Conservation (phyloP, 1,284 basidiomycete species). For the Ganoderma leucocontextum region DNA sequence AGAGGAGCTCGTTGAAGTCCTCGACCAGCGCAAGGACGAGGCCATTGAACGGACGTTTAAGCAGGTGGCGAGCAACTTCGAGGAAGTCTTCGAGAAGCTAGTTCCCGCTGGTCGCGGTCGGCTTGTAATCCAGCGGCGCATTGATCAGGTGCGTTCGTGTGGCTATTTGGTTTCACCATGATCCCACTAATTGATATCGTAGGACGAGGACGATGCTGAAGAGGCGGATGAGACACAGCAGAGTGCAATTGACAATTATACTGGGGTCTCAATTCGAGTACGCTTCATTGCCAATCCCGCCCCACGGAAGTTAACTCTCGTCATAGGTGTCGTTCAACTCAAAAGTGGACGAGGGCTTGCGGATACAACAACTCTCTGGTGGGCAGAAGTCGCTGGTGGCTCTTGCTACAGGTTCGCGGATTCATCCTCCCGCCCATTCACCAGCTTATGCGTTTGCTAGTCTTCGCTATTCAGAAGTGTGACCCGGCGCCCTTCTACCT, state of each 20-base stretch:
- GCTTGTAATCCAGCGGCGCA: constrained; percentile 90
- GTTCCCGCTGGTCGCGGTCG: constrained; percentile 93
- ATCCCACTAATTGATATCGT: not conserved
- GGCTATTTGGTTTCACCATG: not conserved
- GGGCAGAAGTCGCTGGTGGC: constrained; percentile 99
- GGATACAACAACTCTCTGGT: constrained; percentile 97
- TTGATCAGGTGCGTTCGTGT: constrained; percentile 73
- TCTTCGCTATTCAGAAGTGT: constrained; percentile 99
- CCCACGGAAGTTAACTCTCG: constrained; percentile 9
- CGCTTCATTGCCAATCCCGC: not conserved
- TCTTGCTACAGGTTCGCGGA: constrained; percentile 80
- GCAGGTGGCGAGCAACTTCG: constrained; percentile 96
- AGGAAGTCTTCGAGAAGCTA: constrained; percentile 97
- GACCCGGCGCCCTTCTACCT: constrained; percentile 99
- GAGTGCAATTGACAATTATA: constrained; percentile 91
- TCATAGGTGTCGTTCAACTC: constrained; percentile 95
- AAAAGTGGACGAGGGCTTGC: constrained; percentile 94
- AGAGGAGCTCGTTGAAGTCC: constrained; percentile 91
- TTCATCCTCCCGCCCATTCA: not conserved
- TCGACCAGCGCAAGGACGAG: constrained; percentile 98
- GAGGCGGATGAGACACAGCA: constrained; percentile 77
- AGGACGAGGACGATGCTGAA: constrained; percentile 75
- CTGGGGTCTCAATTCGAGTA: constrained; percentile 92
- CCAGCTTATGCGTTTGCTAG: constrained; percentile 48
- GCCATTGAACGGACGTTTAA: constrained; percentile 99